These are phyloP conservation scores for Noccaea bulbosa DNA, from an alignment of 345 rosid genomes.

Conservation along the genomic window DNA sequence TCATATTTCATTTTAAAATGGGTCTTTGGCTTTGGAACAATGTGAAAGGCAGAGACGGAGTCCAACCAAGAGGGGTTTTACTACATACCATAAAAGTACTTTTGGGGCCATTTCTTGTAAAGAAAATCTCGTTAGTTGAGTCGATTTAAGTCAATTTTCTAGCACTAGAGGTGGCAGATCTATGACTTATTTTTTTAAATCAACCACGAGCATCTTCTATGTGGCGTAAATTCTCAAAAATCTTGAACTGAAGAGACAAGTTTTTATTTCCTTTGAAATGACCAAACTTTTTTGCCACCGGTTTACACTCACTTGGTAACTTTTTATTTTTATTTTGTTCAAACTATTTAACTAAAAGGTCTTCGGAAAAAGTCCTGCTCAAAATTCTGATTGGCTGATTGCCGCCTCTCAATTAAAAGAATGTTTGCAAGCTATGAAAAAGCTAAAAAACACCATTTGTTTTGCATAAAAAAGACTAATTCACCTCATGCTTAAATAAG, in stretches of 20 bases:
- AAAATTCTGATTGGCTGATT: neutral
- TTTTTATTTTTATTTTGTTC: neutral
- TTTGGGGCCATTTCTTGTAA: neutral
- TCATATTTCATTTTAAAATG: neutral
- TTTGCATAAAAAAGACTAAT: neutral
- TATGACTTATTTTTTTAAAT: neutral
- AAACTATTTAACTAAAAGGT: neutral
- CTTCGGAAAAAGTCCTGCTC: neutral
- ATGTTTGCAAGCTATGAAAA: neutral
- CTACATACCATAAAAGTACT: neutral
- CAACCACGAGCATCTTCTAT: too few species aligned
- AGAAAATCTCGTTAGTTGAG: neutral
- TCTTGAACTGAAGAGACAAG: too few species aligned
- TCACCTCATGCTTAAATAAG: neutral
- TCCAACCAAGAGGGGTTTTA: neutral
- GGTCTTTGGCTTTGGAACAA: neutral
- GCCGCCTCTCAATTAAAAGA: neutral
- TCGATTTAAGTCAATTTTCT: neutral
- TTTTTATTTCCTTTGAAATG: too few species aligned
- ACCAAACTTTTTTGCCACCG: neutral
- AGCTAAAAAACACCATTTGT: neutral
- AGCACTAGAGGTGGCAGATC: neutral
- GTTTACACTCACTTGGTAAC: neutral
- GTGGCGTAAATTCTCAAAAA: too few species aligned
- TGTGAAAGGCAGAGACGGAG: neutral